A percentile compares a stretch with the other conserved stretches of the same genome.
Conservation (phyloP, 768 basidiomycete genomes). For the Dacryopinax primogenitus region DNA sequence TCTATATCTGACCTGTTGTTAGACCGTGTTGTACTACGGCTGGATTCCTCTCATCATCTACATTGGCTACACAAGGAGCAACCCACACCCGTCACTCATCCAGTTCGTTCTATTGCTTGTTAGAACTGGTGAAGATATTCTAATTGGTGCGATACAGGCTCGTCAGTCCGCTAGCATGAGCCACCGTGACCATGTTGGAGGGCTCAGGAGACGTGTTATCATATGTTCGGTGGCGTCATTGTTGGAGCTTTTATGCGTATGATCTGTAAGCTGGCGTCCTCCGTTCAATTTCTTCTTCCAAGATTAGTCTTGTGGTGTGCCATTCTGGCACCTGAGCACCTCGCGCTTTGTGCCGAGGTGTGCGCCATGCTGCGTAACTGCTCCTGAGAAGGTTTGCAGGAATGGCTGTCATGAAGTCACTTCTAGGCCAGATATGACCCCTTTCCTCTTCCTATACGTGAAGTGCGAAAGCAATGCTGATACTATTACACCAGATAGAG, state of each 20-base stretch:
- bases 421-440: conserved; percentile 12
- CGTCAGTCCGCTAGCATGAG: conserved; percentile 83
- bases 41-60: conserved; percentile 98
- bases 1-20: conserved; percentile 6
- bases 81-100: conserved; percentile 87
- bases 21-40: conserved; percentile 86
- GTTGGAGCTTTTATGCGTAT: conserved; percentile 1
- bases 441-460: background rate
- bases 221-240: background rate
- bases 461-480: background rate
- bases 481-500: background rate
- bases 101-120: conserved; percentile 50
- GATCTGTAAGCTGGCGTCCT: conserved; percentile 10
- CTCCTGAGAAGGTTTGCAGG: background rate
- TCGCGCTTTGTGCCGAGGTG: background rate
- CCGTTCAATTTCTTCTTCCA: conserved; percentile 1
- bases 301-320: conserved; percentile 18
- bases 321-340: conserved; percentile 11
- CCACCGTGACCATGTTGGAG: background rate
- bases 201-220: background rate
- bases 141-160: conserved; percentile 42
- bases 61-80: conserved; percentile 82
- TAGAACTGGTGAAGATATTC: background rate
- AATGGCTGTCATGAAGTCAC: background rate
- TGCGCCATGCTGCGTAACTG: conserved; percentile 10